Base-by-base conservation (phyloP, 495 filamentous ascomycete genomes). In the Aspergillus sclerotioniger region DNA sequence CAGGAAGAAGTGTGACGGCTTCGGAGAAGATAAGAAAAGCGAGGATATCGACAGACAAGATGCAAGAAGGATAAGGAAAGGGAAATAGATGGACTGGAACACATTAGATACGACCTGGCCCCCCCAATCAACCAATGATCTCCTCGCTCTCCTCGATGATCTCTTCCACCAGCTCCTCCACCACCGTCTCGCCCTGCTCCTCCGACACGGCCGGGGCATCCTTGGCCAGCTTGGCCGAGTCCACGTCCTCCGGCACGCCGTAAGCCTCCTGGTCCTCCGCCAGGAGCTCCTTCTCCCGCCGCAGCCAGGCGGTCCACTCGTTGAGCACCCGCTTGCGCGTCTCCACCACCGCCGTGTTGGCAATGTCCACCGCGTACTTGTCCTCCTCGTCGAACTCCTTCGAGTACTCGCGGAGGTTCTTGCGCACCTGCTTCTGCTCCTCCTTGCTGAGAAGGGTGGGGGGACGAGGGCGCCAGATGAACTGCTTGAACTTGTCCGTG, bases 401-500 rank as follows among this genome's bases (percentile, higher is more conserved):
- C 68, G 85, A 89, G 84, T 96, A 98, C 75, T 98, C 94, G 46
- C 93, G 89, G 46, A 98, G 87, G 78, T 96, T 98, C 85, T 96
- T 96, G 77, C 95, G 95, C 67, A 97, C 91, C 64, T 87, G 81
- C 81, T 97, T 96, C 80, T 97, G 93, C 80, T 97, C 91, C 62
- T 96, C 90, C 72, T 91, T 92, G 75, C 83, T 84, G 55, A 98
- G 89, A 51, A 98, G 85, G 20, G 90, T 95, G 7, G 87, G 71
- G 12, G 94, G 94, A 31, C 94, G 89, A 12, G 94, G 95, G 17
- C 94, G 90, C 94, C 94, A 98, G 54, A 87, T 62, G 76, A 90
- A 88, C 76, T 98, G 94, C 82, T 97, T 96, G 86, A 98, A 97
- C 69, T 92, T 92, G 52, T 98, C 95, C 61, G 96, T 85, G 51